A percentile compares a stretch with the other conserved stretches of the same genome.
Conservation (phyloP, 768 basidiomycete genomes). For the Boletus pseudopeckii region DNA sequence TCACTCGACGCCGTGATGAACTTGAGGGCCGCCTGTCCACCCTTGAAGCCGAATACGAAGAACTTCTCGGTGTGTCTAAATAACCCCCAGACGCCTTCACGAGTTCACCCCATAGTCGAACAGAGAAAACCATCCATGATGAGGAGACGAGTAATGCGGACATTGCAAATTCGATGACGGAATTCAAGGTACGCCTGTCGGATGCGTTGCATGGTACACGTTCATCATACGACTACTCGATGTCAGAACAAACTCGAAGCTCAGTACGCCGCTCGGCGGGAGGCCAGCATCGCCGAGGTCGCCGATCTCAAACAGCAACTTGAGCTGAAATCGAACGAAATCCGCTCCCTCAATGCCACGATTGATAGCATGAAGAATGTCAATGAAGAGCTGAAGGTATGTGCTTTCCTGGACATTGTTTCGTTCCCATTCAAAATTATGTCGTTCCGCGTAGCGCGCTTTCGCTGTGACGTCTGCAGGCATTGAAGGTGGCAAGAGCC, state of each 20-base stretch:
- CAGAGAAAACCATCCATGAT: conserved; percentile 90
- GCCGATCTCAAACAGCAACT: conserved; percentile 86
- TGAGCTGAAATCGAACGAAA: conserved; percentile 79
- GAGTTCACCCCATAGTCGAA: conserved; percentile 9
- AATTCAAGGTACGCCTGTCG: conserved; percentile 68
- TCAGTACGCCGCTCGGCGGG: conserved; percentile 90
- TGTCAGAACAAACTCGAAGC: conserved; percentile 86
- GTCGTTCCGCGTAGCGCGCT: conserved; percentile 64
- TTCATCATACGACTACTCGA: conserved; percentile 3
- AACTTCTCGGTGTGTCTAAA: conserved; percentile 73
- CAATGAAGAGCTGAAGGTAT: conserved; percentile 96
- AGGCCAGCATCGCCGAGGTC: conserved; percentile 82
- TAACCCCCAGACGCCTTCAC: not conserved
- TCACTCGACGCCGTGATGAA: conserved; percentile 78
- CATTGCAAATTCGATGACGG: conserved; percentile 78
- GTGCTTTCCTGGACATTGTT: conserved; percentile 14
- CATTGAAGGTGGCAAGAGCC: conserved; percentile 93
- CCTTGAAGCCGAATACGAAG: conserved; percentile 94
- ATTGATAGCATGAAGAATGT: conserved; percentile 93
- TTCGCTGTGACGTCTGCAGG: conserved; percentile 97
- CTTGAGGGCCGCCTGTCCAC: conserved; percentile 76
- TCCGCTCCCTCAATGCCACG: conserved; percentile 76
- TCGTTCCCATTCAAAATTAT: not conserved
- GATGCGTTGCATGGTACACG: not conserved
- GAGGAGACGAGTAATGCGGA: conserved; percentile 85